These are phyloP conservation scores for Saksenaea oblongispora DNA, from an alignment of 371 early-diverging fungal species.

Conservation along the genomic window DNA sequence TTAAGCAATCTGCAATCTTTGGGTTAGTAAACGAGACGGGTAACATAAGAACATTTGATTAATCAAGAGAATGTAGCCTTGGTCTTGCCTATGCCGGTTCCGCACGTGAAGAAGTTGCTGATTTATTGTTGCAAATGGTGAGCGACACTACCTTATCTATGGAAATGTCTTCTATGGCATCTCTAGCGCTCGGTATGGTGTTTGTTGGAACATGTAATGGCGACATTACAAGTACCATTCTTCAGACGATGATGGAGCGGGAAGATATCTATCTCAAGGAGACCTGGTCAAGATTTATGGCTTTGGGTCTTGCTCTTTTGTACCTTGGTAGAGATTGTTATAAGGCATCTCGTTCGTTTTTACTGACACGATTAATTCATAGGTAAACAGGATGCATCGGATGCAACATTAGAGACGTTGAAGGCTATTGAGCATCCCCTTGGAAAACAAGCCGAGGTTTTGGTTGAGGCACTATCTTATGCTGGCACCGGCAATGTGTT, in stretches of 20 bases:
- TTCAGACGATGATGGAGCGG: slow-evolving; percentile 95
- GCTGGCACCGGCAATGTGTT: slow-evolving; percentile 96
- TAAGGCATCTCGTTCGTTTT: neutral
- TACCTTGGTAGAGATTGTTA: slow-evolving; percentile 60
- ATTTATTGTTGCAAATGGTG: slow-evolving; percentile 82
- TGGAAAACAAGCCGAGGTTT: slow-evolving; percentile 82
- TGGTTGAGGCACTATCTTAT: slow-evolving; percentile 90
- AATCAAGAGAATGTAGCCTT: slow-evolving; percentile 52
- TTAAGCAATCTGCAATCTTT: slow-evolving; percentile 68
- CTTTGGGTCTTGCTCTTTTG: slow-evolving; percentile 86
- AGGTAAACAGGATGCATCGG: slow-evolving; percentile 89
- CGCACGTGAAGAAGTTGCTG: slow-evolving; percentile 81
- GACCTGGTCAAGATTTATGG: slow-evolving; percentile 88
- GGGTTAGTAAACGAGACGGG: slow-evolving; percentile 51
- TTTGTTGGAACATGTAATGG: slow-evolving; percentile 92
- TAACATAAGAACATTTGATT: neutral
- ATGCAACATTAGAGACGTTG: slow-evolving; percentile 91
- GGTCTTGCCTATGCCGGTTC: slow-evolving; percentile 96
- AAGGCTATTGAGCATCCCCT: slow-evolving; percentile 93
- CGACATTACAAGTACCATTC: slow-evolving; percentile 88
- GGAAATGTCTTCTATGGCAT: slow-evolving; percentile 89
- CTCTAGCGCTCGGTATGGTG: slow-evolving; percentile 88
- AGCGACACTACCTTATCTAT: slow-evolving; percentile 84
- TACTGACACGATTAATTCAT: neutral
- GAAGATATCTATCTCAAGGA: slow-evolving; percentile 83